Evolutionary conservation across 2,329 filamentous ascomycete species (phyloP), one percentile per base, ranked within the genome.

Genomic region (Diplodia mutila): DNA sequence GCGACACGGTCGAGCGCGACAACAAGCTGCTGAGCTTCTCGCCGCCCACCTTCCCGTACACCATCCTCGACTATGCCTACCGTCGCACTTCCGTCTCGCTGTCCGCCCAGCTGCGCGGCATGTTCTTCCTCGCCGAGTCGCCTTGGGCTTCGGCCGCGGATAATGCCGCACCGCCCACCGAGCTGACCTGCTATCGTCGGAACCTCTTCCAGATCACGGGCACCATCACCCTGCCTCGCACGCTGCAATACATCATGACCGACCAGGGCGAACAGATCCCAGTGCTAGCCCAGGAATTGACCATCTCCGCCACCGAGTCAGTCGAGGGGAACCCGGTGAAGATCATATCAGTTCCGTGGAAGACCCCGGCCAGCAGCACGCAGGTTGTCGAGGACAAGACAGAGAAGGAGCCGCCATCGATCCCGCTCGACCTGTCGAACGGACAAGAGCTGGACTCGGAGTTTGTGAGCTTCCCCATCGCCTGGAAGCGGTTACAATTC

Each of bases 181-280:
- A 98, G 80, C 80, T 98, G 77, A 98, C 94, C 3, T 98, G 94
- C 84, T 98, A 98, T 80, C 91, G 94, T 71, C 89, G 94, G 57
- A 98, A 98, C 76, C 84, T 98, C 59, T 98, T 98, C 80, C 94
- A 97, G 79, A 96, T 97, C 75, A 97, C 93, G 69, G 94, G 94
- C 68, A 93, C 90, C 5, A 87, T 97, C 68, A 93, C 93, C 49
- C 85, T 94, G 16, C 93, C 94, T 1, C 85, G 92, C 70, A 90
- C 89, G 32, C 86, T 93, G 70, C 84, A 94, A 66, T 95, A 91
- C 63, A 88, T 97, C 66, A 85, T 97, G 78, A 92, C 90, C 21
- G 93, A 97, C 68, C 88, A 91, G 65, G 93, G 93, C 53, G 92
- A 97, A 77, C 90, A 91, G 53, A 89, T 97, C 49, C 90, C 91